Evolutionary conservation across 441 rosid species (phyloP).

Genomic region (Kokia cookei): DNA sequence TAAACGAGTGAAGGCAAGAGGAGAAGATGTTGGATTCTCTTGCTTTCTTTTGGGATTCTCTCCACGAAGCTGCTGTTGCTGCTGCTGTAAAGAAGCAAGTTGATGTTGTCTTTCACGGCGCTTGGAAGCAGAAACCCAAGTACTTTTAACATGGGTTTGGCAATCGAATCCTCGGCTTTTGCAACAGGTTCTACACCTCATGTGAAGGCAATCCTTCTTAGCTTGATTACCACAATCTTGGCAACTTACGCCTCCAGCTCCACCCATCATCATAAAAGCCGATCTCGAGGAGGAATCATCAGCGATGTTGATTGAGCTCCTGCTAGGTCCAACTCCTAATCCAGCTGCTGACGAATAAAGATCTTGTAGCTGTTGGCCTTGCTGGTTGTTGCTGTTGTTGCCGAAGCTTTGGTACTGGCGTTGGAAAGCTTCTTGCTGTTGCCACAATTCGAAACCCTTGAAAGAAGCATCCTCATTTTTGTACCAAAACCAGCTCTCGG

Average conservation of each 20-base stretch:
- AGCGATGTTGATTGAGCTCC: slow-evolving; percentile 38
- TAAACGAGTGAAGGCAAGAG: slow-evolving; percentile 50
- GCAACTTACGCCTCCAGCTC: slow-evolving; percentile 47
- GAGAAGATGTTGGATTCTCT: slow-evolving; percentile 41
- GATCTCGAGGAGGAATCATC: slow-evolving; percentile 59
- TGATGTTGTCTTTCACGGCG: slow-evolving; percentile 87
- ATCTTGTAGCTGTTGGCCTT: slow-evolving; percentile 53
- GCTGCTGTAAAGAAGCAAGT: slow-evolving; percentile 46
- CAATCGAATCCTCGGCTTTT: slow-evolving; percentile 91
- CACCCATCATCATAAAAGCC: slow-evolving; percentile 48
- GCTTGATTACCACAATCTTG: slow-evolving; percentile 88
- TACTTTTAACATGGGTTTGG: slow-evolving; percentile 82
- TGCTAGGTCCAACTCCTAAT: slow-evolving; percentile 62
- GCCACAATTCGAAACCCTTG: slow-evolving; percentile 67
- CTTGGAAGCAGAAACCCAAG: slow-evolving; percentile 86
- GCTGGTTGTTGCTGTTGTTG: slow-evolving; percentile 19
- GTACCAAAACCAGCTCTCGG: slow-evolving; percentile 65
- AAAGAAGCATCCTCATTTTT: slow-evolving; percentile 43
- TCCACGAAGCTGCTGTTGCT: slow-evolving; percentile 24
- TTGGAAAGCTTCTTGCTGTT: slow-evolving; percentile 49
- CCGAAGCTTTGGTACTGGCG: slow-evolving; percentile 5
- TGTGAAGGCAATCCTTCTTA: slow-evolving; percentile 74
- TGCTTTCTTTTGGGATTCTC: slow-evolving; percentile 50
- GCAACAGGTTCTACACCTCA: slow-evolving; percentile 90
- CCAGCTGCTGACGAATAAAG: slow-evolving; percentile 69